Base-by-base conservation (phyloP, 331 rosid species). In the Pyracantha coccinea region DNA sequence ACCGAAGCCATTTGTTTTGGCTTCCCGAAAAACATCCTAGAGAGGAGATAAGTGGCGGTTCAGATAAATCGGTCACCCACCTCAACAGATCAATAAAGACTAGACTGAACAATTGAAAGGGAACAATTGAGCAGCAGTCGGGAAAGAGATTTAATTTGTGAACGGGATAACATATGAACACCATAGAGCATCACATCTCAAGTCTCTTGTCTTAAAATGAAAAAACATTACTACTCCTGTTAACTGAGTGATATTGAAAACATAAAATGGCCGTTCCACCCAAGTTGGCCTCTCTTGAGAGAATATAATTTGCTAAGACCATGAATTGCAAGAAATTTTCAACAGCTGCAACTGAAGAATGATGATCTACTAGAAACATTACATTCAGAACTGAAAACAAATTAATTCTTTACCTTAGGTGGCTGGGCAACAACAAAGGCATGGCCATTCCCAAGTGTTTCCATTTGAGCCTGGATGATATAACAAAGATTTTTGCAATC, bases 381-480 rank as follows among this genome's bases (percentile, higher is more conserved):
- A 63, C 28, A 24, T 47, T 19, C 53, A 53, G 44, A 19, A 32
- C 57, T 27, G 62, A 38, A 53, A 64, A 38, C 45, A 38, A 66
- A 52, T 45, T 16, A 77, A 58, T 32, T 45, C 14, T 53, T 55
- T 83, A 91, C 97, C 94, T 90, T 94, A 25, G 98, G 98, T 17
- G 84, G 93, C n/a, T 73, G 95, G n/a, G 98, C 89, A 71, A 91
- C 89, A 75, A 88, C 94, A 68, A 94, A 91, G 29, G 95, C 93
- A 7, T 79, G 81, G 70, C 98, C 98, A 65, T 83, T 86, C 59
- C 97, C 97, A 57, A 84, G 84, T 88, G 87, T 87, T 20, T 94
- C 97, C 93, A 94, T 16, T 65, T 91, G 98, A 77, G 98, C 84
- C 83, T 94, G 97, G 83, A 94, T 86, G 76, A 94, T 89, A 77